Conservation (phyloP, 306 rosid genomes). For the Prunus kanzakura region DNA sequence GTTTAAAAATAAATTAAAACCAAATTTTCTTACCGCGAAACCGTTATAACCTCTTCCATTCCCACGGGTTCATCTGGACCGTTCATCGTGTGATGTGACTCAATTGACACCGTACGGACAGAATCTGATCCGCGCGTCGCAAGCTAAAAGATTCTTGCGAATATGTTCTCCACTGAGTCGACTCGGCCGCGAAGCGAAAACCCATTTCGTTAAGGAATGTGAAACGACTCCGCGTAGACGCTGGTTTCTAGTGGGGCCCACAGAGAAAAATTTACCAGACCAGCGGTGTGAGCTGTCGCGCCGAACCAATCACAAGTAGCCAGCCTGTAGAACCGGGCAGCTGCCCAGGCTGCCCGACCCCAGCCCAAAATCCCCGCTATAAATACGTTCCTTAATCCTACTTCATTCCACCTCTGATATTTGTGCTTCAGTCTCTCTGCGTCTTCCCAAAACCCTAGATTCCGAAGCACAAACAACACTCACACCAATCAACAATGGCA, state of each 20-base stretch:
- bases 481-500: constrained; percentile 49
- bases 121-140: not conserved
- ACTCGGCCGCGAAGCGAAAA: not conserved
- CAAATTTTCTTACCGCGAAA: not conserved
- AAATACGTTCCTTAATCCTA: not conserved
- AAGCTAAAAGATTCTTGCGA: not conserved
- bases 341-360: constrained; percentile 60
- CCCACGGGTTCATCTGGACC: not conserved
- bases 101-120: not conserved
- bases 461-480: not conserved
- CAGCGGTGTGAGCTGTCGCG: constrained; percentile 44
- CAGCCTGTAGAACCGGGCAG: constrained; percentile 65
- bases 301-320: constrained; percentile 18
- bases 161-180: not conserved
- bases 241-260: constrained; percentile 3
- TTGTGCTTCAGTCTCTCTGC: not conserved
- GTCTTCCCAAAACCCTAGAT: constrained; percentile 21
- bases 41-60: not conserved
- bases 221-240: not conserved
- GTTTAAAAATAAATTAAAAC: not conserved
- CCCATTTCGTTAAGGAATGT: not conserved
- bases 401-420: not conserved
- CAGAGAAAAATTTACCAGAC: not conserved
- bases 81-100: not conserved
- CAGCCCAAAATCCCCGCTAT: constrained; percentile 20